A percentile compares a stretch with the other conserved stretches of the same genome.
These are phyloP conservation scores for Mycena albidolilacea DNA, from an alignment of 768 basidiomycete species.

Conservation along the genomic window DNA sequence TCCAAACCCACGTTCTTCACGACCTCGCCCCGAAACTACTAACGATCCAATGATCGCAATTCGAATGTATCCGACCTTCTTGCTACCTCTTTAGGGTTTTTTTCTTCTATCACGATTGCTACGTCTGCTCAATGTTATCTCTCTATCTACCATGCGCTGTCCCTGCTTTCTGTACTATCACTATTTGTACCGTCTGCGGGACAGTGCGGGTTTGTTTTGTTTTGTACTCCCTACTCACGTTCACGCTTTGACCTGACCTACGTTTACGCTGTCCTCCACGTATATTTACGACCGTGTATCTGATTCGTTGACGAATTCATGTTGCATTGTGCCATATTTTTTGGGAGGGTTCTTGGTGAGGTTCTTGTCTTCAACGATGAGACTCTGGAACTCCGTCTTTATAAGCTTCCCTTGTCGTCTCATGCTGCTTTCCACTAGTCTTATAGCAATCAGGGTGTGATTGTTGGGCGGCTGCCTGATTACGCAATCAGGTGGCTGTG, in stretches of 20 bases:
- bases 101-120: conserved; percentile 22
- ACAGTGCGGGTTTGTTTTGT: background rate
- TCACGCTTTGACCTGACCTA: background rate
- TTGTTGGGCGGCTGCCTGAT: no score
- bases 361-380: no score
- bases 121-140: conserved; percentile 29
- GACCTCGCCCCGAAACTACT: conserved; percentile 12
- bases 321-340: conserved; percentile 3
- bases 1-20: conserved; percentile 12
- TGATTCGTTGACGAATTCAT: conserved; percentile 37
- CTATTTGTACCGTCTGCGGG: conserved; percentile 26
- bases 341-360: no score
- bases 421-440: no score
- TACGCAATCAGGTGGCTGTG: no score
- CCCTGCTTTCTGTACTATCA: conserved; percentile 36
- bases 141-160: conserved; percentile 19
- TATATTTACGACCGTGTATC: conserved; percentile 24
- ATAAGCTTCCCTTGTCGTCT: no score
- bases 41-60: conserved; percentile 13
- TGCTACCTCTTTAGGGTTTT: background rate
- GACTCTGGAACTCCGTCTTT: no score
- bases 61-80: background rate
- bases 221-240: conserved; percentile 15
- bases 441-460: no score
- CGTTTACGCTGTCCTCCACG: conserved; percentile 24